These are phyloP conservation scores for Chaetomium globosum DNA, from an alignment of 2,329 filamentous ascomycete species.

Conservation along the genomic window DNA sequence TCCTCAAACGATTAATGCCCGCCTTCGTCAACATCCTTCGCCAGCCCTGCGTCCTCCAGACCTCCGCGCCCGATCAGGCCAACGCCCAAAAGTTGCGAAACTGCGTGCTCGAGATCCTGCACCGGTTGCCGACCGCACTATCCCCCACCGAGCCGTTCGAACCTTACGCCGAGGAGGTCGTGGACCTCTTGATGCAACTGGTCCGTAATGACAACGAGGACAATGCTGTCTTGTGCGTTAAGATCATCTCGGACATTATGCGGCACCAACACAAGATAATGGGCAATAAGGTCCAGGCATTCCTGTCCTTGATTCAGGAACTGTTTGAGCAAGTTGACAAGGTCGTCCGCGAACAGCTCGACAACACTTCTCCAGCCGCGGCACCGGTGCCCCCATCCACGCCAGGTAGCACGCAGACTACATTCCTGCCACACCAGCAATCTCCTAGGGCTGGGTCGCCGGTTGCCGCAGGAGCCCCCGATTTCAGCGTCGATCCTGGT, in stretches of 20 bases:
- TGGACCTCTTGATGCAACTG: constrained; percentile 85
- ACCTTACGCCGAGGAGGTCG: constrained; percentile 82
- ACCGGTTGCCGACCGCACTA: constrained; percentile 74
- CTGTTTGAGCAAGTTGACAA: constrained; percentile 94
- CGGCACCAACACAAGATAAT: constrained; percentile 87
- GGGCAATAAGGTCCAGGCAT: constrained; percentile 77
- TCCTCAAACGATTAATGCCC: constrained; percentile 86
- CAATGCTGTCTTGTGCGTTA: constrained; percentile 97
- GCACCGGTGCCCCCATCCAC: constrained; percentile 65
- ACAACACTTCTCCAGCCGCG: constrained; percentile 65
- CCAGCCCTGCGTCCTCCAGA: constrained; percentile 87
- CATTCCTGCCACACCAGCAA: constrained; percentile 62
- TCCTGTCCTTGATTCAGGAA: constrained; percentile 88
- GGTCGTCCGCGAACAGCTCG: constrained; percentile 93
- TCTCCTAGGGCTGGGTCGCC: constrained; percentile 90
- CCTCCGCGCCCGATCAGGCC: constrained; percentile 82
- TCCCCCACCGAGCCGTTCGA: constrained; percentile 79
- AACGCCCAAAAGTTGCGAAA: constrained; percentile 76
- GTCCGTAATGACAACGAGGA: constrained; percentile 95
- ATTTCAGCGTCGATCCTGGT: constrained; percentile 78
- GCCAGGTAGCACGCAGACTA: constrained; percentile 64
- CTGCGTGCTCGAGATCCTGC: constrained; percentile 90
- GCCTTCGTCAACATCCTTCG: constrained; percentile 84
- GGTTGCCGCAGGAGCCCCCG: constrained; percentile 71
- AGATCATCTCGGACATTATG: constrained; percentile 96